Base-by-base conservation (phyloP, 2,329 filamentous ascomycete genomes). In the Neofusicoccum cordaticola region DNA sequence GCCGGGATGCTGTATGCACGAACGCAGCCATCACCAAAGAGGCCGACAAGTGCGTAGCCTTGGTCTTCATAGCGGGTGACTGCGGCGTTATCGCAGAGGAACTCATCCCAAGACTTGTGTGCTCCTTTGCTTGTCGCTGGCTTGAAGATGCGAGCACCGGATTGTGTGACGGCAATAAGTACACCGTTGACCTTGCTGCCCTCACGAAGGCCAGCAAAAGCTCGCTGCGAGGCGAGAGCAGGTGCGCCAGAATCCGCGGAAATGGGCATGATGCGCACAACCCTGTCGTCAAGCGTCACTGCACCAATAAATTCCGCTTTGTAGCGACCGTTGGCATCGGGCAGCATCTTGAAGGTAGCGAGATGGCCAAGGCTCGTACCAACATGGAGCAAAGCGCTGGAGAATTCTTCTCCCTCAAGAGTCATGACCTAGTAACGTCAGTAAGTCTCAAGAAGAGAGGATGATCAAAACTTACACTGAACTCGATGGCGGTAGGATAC, bases 331-430 rank as follows among this genome's bases (percentile, higher is more conserved):
- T 85, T 86, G 9, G 80, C 72, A 13, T 89, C 84, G 0, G 95
- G 95, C 2, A 98, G 80, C 22, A 99, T 83, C 79, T 97, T 97
- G 80, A 98, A 94, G 0, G 94, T 98, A 6, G 89, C 87, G 17
- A 98, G 81, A 71, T 91, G 92, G 45, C 95, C 95, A 35, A 87
- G 77, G 69, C 89, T 93, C 0, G 95, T 98, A 19, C 95, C 95
- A 1, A 96, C 91, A 69, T 98, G 96, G 69, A 95, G 90, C 65
- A 90, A 87, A 64, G 99, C 96, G 72, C 93, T 97, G 1, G 95
- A 98, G 75, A 96, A 99, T 68, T 92, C 86, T 73, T 98, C 94
- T n/a, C 90, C 91, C 48, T 98, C 95, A 3, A 97, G 80, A 2
- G 91, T 96, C 88, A 99, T 89, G 52, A 97, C 68, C 63, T 69